Base-by-base conservation (phyloP, 768 basidiomycete species). In the Suillus alpinus region DNA sequence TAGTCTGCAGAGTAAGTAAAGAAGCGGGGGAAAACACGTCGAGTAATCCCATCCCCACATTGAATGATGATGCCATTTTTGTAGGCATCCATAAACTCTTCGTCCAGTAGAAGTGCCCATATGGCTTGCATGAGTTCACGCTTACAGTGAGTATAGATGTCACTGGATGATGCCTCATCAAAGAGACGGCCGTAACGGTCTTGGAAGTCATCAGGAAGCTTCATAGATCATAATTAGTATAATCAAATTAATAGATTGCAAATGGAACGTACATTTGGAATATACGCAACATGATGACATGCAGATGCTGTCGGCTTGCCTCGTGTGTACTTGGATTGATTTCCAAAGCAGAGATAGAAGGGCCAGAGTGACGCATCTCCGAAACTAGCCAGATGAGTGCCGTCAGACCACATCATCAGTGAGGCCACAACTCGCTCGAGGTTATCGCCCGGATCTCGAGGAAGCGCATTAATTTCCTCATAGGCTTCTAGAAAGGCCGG, bases 1-100 rank as follows among this genome's bases (percentile, higher is more conserved):
- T 71, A 71, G 49, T 71, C 69, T 4, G 65, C 66, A 2, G 62
- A 66, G 34, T 69, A 67, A 1, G 41, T 57, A 18, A 71, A 68
- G n/a, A 69, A 59, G 1, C 57, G 57, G 20, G 65, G 69, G 43
- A 63, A 69, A 10, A 68, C 26, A 4, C 60, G 58, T 7, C 64
- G 50, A 14, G 9, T 26, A 8, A 69, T 56, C 4, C 65, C 65
- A 56, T 71, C 65, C 7, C 8, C 37, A 40, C 65, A 69, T 18
- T 13, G 13, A 20, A 69, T 59, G 20, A 65, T 47, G n/a, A 69
- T 59, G 1, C 68, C 69, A 56, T 69, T 23, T 29, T 57, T 53
- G 29, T 67, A 70, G 3, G 59, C 68, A 6, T 64, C 43, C 60
- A 60, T 57, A 34, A 70, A 67, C 29, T 62, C 23, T n/a, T 64